Evolutionary conservation across 1,139 yeast species (phyloP).

Genomic region (Yamadazyma sp.): DNA sequence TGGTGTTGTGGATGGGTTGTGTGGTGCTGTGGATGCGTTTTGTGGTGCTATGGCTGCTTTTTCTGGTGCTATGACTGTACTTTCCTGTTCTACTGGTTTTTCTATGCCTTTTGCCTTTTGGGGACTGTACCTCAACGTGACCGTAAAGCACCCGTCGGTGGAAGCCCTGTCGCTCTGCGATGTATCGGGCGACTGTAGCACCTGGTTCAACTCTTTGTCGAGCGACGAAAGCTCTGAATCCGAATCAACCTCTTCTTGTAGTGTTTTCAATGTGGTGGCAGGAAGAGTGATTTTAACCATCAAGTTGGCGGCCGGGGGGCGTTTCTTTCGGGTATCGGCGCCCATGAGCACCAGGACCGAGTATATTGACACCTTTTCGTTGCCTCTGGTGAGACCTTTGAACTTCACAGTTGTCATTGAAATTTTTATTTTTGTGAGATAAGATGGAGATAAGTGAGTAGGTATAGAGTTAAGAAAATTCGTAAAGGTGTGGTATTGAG

Average conservation of each 20-base stretch:
- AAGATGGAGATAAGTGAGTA: too few relatives aligned
- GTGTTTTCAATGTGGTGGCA: not conserved
- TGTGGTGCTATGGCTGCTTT: too few relatives aligned
- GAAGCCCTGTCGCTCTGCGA: not conserved
- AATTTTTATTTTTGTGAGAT: not conserved
- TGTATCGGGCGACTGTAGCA: conserved; percentile 4
- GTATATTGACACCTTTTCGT: conserved; percentile 8
- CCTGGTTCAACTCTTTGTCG: conserved; percentile 19
- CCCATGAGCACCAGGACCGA: conserved; percentile 6
- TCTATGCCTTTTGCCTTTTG: not conserved
- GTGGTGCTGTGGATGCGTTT: too few relatives aligned
- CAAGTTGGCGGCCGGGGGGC: conserved; percentile 3
- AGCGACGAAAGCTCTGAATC: conserved; percentile 16
- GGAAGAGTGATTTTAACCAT: conserved; percentile 20
- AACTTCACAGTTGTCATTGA: conserved; percentile 10
- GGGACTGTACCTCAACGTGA: not conserved
- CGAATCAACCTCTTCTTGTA: not conserved
- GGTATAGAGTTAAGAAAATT: too few relatives aligned
- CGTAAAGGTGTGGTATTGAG: too few relatives aligned
- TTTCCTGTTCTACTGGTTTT: too few relatives aligned
- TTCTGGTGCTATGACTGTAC: too few relatives aligned
- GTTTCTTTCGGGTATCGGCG: not conserved
- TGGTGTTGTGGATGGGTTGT: too few relatives aligned
- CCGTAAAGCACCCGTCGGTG: not conserved
- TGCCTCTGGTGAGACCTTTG: conserved; percentile 9